Evolutionary conservation across 768 basidiomycete genomes (phyloP), one percentile per base, ranked within the genome.

Genomic region (Sarcodon aspratus): DNA sequence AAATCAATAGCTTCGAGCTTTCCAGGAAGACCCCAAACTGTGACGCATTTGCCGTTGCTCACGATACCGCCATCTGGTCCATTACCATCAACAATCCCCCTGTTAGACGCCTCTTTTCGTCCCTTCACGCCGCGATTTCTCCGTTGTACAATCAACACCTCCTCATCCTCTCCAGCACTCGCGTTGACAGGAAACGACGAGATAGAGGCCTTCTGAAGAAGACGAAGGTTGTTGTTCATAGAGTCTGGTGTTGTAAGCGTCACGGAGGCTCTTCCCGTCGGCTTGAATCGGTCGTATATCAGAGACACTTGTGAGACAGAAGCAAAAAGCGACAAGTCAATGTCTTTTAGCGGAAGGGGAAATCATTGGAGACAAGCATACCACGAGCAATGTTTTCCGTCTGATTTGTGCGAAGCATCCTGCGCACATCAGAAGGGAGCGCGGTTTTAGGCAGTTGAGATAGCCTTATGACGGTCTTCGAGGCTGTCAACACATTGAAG

Each of bases 21-120:
- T 3, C 73, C 75, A 0, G 84, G 81, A 36, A 87, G 57, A 2
- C 85, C 86, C 60, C 67, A 74, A 1, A 85, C 55, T 6, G 78
- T 69, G 18, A 87, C 85, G 46, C 68, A 69, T 52, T 62, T 76
- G 9, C 76, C 78, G 34, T 63, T 61, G 40, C 74, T 69, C 9
- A 62, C 53, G 44, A 79, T 60, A 12, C 74, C 69, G n/a, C 73
- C 84, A 35, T 69, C 69, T 8, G 75, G 71, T 9, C 79, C 82
- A 48, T 68, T 67, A 6, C 69, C 67, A 5, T 53, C 53, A n/a
- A 69, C 48, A 44, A 61, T 48, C 12, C 67, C 66, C 21, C 69
- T 59, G 44, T 64, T 60, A 3, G 66, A 58, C 35, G 69, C 69
- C 34, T 68, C 63, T 44, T 57, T 59, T 21, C 69, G 64, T 13